Percentiles rank a stretch among this genome's conserved stretches.
Conservation (phyloP, 257 asterid genomes). For the Fraxinus americana region DNA sequence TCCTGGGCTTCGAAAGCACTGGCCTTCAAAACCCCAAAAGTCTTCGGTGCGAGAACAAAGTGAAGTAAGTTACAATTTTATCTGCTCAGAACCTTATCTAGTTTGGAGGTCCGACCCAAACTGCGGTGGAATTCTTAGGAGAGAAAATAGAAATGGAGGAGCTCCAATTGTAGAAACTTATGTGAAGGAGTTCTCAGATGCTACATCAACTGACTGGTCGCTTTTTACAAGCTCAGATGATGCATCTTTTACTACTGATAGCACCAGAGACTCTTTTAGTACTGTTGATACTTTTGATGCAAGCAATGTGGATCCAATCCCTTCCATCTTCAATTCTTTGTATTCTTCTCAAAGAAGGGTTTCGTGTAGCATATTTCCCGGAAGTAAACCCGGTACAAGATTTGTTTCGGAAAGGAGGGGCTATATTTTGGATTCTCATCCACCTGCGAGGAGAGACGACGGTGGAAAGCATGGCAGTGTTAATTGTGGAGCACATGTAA, state of each 20-base stretch:
- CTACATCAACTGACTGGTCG: constrained; percentile 69
- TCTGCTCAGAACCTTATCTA: constrained; percentile 24
- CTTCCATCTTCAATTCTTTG: constrained; percentile 54
- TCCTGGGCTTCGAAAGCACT: constrained; percentile 31
- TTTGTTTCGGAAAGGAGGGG: constrained; percentile 50
- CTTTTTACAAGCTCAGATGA: constrained; percentile 78
- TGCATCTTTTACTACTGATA: constrained; percentile 81
- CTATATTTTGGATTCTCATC: constrained; percentile 34
- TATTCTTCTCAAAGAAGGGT: constrained; percentile 45
- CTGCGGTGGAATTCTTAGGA: constrained; percentile 32
- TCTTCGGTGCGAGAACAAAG: constrained; percentile 37
- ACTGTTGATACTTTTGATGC: constrained; percentile 53
- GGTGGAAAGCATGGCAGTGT: neutral
- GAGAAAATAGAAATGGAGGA: constrained; percentile 34
- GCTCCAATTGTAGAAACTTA: constrained; percentile 29
- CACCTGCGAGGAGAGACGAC: constrained; percentile 12
- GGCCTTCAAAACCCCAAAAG: constrained; percentile 41
- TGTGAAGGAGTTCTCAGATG: constrained; percentile 51
- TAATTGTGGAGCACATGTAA: constrained; percentile 32
- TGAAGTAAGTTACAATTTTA: constrained; percentile 20
- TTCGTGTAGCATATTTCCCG: constrained; percentile 50
- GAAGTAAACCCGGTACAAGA: constrained; percentile 46
- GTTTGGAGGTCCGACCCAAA: constrained; percentile 25
- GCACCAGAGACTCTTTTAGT: constrained; percentile 84
- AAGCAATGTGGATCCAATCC: constrained; percentile 40